Conservation (phyloP, 2,329 filamentous ascomycete genomes). For the Cladosporium sp. region DNA sequence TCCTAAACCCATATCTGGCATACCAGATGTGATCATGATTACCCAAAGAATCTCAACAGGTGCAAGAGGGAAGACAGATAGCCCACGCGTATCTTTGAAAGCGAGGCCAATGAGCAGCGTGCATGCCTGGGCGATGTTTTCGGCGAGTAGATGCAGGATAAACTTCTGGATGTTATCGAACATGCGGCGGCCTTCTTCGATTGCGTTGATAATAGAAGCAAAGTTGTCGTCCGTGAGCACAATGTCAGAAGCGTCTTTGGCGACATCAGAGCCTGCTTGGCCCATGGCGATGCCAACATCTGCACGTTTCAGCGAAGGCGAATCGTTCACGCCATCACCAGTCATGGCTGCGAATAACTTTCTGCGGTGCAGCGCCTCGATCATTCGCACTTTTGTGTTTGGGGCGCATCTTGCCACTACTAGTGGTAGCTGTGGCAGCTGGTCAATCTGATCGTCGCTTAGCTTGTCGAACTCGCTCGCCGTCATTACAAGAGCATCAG, state of each 20-base stretch:
- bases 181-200: constrained; percentile 76
- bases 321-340: constrained; percentile 83
- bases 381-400: constrained; percentile 85
- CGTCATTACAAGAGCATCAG: constrained; percentile 66
- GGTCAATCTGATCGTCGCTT: constrained; percentile 69
- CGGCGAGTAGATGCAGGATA: constrained; percentile 70
- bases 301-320: constrained; percentile 72
- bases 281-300: constrained; percentile 91
- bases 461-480: constrained; percentile 60
- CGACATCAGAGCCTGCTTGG: constrained; percentile 73
- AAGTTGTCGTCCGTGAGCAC: constrained; percentile 87
- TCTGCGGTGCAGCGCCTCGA: constrained; percentile 76
- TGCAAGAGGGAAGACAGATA: constrained; percentile 78
- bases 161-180: constrained; percentile 88
- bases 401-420: constrained; percentile 83
- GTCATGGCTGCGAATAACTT: constrained; percentile 79
- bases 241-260: constrained; percentile 78
- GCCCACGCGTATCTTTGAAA: constrained; percentile 65
- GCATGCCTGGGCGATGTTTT: constrained; percentile 80
- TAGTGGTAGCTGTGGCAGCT: constrained; percentile 69
- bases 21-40: constrained; percentile 84
- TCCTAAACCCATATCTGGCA: constrained; percentile 84
- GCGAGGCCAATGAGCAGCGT: constrained; percentile 73
- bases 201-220: constrained; percentile 74
- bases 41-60: constrained; percentile 78